Percentiles rank a stretch among this genome's conserved stretches.
Evolutionary conservation across 2,329 filamentous ascomycete genomes (phyloP).

Genomic region (Aspergillus viridinutans): DNA sequence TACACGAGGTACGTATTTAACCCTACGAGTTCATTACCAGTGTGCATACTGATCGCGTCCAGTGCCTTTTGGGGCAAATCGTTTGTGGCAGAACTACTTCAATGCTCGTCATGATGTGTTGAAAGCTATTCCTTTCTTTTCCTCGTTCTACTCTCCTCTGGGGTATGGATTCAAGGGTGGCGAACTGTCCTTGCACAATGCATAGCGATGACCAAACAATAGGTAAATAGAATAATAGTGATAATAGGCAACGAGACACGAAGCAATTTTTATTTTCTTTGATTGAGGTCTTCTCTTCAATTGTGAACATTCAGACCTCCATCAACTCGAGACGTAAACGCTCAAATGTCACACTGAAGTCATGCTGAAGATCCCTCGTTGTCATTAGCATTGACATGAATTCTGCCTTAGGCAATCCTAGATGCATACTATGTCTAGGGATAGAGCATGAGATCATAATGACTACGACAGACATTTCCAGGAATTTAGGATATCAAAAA

Average conservation of each 20-base stretch:
- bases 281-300: background rate
- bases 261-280: slow-evolving; percentile 6
- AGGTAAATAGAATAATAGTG: background rate
- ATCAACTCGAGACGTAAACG: background rate
- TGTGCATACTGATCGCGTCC: slow-evolving; percentile 17
- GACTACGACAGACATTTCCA: background rate
- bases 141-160: background rate
- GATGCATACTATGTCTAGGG: background rate
- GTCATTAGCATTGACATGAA: background rate
- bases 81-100: background rate
- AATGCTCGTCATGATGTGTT: background rate
- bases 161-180: background rate
- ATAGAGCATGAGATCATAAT: background rate
- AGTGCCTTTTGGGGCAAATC: slow-evolving; percentile 54
- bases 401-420: background rate
- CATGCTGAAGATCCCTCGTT: background rate
- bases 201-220: background rate
- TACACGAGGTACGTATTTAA: slow-evolving; percentile 66
- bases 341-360: background rate
- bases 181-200: background rate
- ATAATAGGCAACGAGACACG: background rate
- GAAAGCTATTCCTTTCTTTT: background rate
- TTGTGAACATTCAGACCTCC: background rate
- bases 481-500: background rate
- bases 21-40: background rate